Evolutionary conservation across 257 asterid genomes (phyloP), one percentile per base, ranked within the genome.

Genomic region (Fraxinus pennsylvanica): DNA sequence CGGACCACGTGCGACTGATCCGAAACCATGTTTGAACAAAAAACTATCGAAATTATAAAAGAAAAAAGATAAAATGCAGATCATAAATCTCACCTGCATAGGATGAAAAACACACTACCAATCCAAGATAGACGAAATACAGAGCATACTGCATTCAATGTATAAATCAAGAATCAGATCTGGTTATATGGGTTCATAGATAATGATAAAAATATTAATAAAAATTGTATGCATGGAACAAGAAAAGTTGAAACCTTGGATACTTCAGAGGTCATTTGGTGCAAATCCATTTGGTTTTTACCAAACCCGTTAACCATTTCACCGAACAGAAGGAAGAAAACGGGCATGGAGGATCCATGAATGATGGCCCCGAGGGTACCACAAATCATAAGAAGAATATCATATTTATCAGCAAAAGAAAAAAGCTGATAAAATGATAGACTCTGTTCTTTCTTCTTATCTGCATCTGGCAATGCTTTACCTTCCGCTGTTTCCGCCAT

Each of bases 261-360:
- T 27, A 92, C 97, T 88, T 92, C 94, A 30, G 83, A 82, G 1
- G 91, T 86, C 96, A 92, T 89, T 79, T 79, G 82, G 68, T 85
- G 87, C 86, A 96, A 94, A 86, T 96, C 97, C 87, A 90, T 86
- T 73, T 96, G 99, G 74, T 96, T 96, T 79, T 96, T 90, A 7
- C 97, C 99, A 33, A 96, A 96, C 9, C 98, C 99, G 81, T 96
- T 96, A 19, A 96, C 94, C 98, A 96, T 92, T 74, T 94, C 88
- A 25, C 99, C 99, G 75, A 96, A 96, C 57, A 96, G 88, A 45
- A 96, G 86, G 78, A 96, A 96, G 93, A 96, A 96, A 76, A 96
- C 96, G 19, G 99, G 99, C 98, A 96, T 96, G 70, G 99, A 88
- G 52, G 97, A 92, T 50, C 99, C 99, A 81, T 96, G 99, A 73